Evolutionary conservation across 148 eudicot genomes (phyloP).

Genomic region (Chenopodium album): DNA sequence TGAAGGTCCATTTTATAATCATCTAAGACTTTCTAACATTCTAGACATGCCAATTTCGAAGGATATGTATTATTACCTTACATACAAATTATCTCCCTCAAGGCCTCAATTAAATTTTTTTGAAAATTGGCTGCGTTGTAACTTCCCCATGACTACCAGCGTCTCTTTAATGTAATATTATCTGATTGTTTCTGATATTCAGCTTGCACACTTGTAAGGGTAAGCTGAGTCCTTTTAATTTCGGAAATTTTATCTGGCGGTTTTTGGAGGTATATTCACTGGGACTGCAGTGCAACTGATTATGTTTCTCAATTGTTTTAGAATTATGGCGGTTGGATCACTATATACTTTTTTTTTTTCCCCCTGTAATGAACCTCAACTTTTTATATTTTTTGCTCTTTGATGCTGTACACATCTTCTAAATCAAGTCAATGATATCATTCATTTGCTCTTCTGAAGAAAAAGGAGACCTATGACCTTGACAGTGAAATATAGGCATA

Average conservation of each 20-base stretch:
- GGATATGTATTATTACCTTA: too few species aligned
- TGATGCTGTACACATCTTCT: neutral
- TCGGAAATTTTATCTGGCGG: neutral
- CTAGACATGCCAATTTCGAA: neutral
- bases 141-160: neutral
- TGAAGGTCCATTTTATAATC: neutral
- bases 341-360: neutral
- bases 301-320: neutral
- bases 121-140: neutral
- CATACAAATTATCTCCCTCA: neutral
- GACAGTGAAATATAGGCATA: neutral
- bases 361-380: neutral
- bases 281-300: neutral
- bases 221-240: neutral
- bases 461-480: neutral
- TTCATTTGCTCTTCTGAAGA: neutral
- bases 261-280: neutral
- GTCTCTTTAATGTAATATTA: neutral
- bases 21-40: neutral
- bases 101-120: neutral
- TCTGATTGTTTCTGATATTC: neutral
- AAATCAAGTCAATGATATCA: neutral
- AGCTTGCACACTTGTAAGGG: neutral
- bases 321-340: neutral
- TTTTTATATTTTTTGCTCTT: neutral